These are phyloP conservation scores for Trichoderma asperellum DNA, from an alignment of 2,329 filamentous ascomycete species.

Conservation along the genomic window DNA sequence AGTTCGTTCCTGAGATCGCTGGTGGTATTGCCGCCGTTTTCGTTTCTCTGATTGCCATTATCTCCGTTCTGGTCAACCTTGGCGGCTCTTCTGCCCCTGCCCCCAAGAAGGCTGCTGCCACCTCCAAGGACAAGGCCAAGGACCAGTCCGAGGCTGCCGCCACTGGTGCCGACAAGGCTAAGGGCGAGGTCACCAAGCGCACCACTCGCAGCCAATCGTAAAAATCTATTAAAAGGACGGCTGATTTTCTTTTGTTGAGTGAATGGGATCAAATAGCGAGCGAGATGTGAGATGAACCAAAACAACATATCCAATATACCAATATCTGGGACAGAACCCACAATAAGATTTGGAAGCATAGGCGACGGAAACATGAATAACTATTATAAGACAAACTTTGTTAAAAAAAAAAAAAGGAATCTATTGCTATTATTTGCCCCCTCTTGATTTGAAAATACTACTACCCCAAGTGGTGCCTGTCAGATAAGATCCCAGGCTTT, in stretches of 20 bases:
- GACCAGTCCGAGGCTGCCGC: constrained; percentile 69
- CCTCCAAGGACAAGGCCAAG: constrained; percentile 71
- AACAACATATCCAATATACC: constrained; percentile 25
- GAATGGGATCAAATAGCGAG: neutral
- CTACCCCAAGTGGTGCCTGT: neutral
- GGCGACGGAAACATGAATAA: constrained; percentile 10
- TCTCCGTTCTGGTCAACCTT: constrained; percentile 67
- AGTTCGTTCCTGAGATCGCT: constrained; percentile 89
- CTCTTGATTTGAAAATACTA: neutral
- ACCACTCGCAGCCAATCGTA: constrained; percentile 61
- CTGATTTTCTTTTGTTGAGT: constrained; percentile 19
- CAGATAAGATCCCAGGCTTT: neutral
- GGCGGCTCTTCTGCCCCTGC: constrained; percentile 69
- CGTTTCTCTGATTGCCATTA: constrained; percentile 70
- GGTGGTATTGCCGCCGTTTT: constrained; percentile 74
- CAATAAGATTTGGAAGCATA: constrained; percentile 4
- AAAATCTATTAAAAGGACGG: neutral
- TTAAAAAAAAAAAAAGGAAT: constrained; percentile 27
- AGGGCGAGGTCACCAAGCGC: constrained; percentile 71
- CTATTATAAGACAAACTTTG: neutral
- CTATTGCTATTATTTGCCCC: constrained; percentile 20
- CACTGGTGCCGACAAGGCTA: constrained; percentile 71
- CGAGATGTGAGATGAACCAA: constrained; percentile 13
- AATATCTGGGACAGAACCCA: constrained; percentile 11
- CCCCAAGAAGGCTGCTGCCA: constrained; percentile 70